These are phyloP conservation scores for Aureobasidium namibiae DNA, from an alignment of 2,329 filamentous ascomycete genomes.

Conservation along the genomic window DNA sequence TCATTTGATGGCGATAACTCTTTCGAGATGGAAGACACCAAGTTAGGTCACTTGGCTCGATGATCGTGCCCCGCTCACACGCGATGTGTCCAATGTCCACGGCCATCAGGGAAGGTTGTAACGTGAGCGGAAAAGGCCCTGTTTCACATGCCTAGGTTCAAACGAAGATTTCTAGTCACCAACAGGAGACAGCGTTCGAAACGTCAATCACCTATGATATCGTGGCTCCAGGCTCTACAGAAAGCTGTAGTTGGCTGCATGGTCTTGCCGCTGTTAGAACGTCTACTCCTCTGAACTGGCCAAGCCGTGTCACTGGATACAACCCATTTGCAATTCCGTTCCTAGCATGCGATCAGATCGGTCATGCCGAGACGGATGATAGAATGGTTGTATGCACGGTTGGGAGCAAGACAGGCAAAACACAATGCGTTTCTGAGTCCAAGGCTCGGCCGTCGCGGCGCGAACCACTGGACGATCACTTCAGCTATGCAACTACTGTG, in stretches of 20 bases:
- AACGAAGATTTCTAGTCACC: background rate
- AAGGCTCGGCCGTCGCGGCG: constrained; percentile 6
- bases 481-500: background rate
- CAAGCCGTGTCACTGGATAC: background rate
- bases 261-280: background rate
- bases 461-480: constrained; percentile 1
- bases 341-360: background rate
- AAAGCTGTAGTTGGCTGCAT: background rate
- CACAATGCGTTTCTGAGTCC: background rate
- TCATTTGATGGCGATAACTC: background rate
- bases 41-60: background rate
- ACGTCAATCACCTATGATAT: background rate
- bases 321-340: background rate
- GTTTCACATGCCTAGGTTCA: constrained; percentile 2
- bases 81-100: background rate
- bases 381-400: background rate
- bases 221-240: background rate
- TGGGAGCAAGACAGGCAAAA: background rate
- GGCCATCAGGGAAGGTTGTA: background rate
- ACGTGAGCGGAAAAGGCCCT: background rate
- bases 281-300: background rate
- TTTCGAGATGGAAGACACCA: background rate
- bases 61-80: background rate
- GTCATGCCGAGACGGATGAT: background rate
- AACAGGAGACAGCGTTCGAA: background rate